Evolutionary conservation across 129 eudicot genomes (phyloP), one percentile per base, ranked within the genome.

Genomic region (Flaveria ramosissima): DNA sequence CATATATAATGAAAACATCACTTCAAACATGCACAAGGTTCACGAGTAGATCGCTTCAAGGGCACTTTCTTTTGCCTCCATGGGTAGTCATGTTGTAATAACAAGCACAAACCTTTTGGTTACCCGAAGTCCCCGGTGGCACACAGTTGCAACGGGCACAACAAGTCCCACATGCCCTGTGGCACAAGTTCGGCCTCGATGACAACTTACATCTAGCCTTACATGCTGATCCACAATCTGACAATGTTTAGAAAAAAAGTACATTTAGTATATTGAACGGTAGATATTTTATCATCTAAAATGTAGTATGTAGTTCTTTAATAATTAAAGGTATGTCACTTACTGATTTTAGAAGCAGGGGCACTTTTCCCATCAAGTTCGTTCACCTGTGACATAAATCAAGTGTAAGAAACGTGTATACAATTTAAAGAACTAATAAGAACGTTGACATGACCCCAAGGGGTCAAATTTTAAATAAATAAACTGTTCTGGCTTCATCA

Each of bases 41-140:
- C 68, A 45, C 11, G 60, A 19, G 48, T 45, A n/a, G 48, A 78
- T 45, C 12, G 13, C 74, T 72, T 79, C 56, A 81, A 51, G 85
- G 85, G 51, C 85, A 81, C 85, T 81, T 81, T 27, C 85, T 52
- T 55, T 39, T 81, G 61, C 85, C 85, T 69, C 81, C 86, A 57
- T 87, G 92, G n/a, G 96, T 89, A 46, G 88, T 85, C 90, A 85
- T 76, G 65, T 55, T 71, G 72, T 77, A 71, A 78, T 89, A 89
- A 74, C 96, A 89, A n/a, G 88, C 87, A 60, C 96, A 89, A 51
- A 77, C 72, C 48, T 89, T 77, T 16, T 85, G 86, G 75, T 87
- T 83, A 57, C 92, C 96, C 3, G 89, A 83, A 69, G 96, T 89
- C 51, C 96, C 92, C 0, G 92, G 92, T 42, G 96, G 96, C 75